These are phyloP conservation scores for Rosa lucieae DNA, from an alignment of 306 rosid species.

Conservation along the genomic window DNA sequence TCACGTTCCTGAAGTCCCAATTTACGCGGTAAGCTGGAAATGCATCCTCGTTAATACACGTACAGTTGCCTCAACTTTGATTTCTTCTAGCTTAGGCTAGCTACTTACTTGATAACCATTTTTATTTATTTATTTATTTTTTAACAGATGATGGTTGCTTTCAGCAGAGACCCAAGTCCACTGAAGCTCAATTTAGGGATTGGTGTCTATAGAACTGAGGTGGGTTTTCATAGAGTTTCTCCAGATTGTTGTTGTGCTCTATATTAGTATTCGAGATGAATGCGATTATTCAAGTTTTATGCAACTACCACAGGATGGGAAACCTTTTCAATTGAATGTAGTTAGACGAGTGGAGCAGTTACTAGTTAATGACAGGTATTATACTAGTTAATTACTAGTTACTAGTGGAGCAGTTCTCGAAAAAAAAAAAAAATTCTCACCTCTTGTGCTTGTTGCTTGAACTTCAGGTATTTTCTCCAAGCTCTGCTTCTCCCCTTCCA, in stretches of 20 bases:
- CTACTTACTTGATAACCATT: neutral
- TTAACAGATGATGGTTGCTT: slow-evolving; percentile 65
- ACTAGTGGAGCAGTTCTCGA: no score
- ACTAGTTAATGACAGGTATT: slow-evolving; percentile 54
- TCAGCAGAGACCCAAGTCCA: slow-evolving; percentile 77
- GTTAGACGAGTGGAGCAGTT: slow-evolving; percentile 71
- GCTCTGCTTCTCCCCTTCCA: no score
- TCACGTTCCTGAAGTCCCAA: slow-evolving; percentile 82
- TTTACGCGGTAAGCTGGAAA: slow-evolving; percentile 61
- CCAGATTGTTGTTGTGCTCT: neutral
- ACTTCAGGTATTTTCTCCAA: no score
- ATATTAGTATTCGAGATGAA: neutral
- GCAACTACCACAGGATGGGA: slow-evolving; percentile 66
- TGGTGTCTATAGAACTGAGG: slow-evolving; percentile 97
- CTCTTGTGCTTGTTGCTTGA: no score
- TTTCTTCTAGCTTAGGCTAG: neutral
- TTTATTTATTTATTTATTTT: neutral
- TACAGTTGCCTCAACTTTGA: neutral
- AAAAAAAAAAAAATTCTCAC: no score
- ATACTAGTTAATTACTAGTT: no score
- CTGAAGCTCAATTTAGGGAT: slow-evolving; percentile 83
- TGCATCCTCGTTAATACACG: neutral
- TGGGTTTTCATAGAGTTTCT: slow-evolving; percentile 16
- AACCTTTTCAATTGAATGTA: slow-evolving; percentile 79
- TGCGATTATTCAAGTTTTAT: neutral